Percentiles rank a stretch among this genome's conserved stretches.
These are phyloP conservation scores for Tricholoma flavovirens DNA, from an alignment of 768 basidiomycete species.

Conservation along the genomic window DNA sequence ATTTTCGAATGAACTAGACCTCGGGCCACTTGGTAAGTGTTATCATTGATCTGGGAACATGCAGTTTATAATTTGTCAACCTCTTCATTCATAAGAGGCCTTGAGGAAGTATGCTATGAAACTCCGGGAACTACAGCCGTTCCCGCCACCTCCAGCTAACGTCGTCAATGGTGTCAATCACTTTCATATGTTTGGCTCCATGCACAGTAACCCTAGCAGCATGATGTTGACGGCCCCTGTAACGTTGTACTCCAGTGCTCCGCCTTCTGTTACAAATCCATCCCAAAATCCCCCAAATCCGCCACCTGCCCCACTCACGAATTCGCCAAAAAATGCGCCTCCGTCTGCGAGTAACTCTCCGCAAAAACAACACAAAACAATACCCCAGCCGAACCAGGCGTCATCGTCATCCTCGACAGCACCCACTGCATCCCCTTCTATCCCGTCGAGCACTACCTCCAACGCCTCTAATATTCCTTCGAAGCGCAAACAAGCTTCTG, in stretches of 20 bases:
- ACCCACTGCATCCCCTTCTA: conserved; percentile 24
- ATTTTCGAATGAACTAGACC: conserved; percentile 45
- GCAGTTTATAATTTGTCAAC: conserved; percentile 1
- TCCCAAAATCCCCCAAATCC: conserved; percentile 21
- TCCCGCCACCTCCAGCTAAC: conserved; percentile 12
- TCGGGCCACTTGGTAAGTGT: conserved; percentile 64
- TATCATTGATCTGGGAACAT: conserved; percentile 10
- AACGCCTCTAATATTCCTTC: conserved; percentile 45
- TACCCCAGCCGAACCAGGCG: conserved; percentile 27
- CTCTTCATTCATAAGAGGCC: conserved; percentile 29
- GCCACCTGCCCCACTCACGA: conserved; percentile 26
- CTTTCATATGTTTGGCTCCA: conserved; percentile 9
- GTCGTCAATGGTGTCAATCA: conserved; percentile 7
- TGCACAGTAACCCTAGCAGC: conserved; percentile 16
- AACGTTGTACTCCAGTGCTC: conserved; percentile 47
- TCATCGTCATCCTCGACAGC: conserved; percentile 29
- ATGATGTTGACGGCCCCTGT: conserved; percentile 26
- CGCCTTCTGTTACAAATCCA: conserved; percentile 42
- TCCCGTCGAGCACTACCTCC: conserved; percentile 33
- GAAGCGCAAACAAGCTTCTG: conserved; percentile 49
- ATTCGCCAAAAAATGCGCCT: conserved; percentile 47
- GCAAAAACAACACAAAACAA: conserved; percentile 60
- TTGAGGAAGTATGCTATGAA: conserved; percentile 33
- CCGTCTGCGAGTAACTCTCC: conserved; percentile 50
- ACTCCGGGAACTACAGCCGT: conserved; percentile 32